Percentiles rank a stretch among this genome's conserved stretches.
Evolutionary conservation across 2,329 filamentous ascomycete genomes (phyloP).

Genomic region (Tolypocladium nubicola): DNA sequence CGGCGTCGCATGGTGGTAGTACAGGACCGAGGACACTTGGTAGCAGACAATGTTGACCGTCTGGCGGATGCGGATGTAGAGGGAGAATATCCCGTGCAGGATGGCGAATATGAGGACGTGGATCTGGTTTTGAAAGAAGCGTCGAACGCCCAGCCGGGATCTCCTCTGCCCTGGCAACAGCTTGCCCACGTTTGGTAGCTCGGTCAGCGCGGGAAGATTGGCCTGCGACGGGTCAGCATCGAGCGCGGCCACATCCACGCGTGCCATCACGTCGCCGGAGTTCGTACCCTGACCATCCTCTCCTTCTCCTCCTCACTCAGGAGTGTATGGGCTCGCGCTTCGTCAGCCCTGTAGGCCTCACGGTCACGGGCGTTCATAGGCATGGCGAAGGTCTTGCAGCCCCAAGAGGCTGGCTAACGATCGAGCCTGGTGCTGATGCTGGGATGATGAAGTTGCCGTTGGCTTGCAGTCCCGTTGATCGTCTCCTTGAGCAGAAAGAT

Average conservation of each 20-base stretch:
- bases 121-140: conserved; percentile 51
- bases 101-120: conserved; percentile 57
- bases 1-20: conserved; percentile 92
- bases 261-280: not conserved
- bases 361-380: conserved; percentile 24
- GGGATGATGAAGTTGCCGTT: not conserved
- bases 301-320: conserved; percentile 25
- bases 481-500: not conserved
- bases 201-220: conserved; percentile 24
- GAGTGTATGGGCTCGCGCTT: conserved; percentile 20
- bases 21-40: conserved; percentile 69
- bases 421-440: not conserved
- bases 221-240: conserved; percentile 16
- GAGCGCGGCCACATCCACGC: not conserved
- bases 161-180: conserved; percentile 17
- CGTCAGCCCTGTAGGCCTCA: conserved; percentile 29
- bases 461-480: not conserved
- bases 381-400: conserved; percentile 19
- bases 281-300: conserved; percentile 23
- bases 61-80: conserved; percentile 76
- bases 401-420: conserved; percentile 14
- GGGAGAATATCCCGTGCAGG: conserved; percentile 73
- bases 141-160: conserved; percentile 45
- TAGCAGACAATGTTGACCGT: conserved; percentile 70
- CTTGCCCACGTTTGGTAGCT: conserved; percentile 15